Evolutionary conservation across 2,329 filamentous ascomycete genomes (phyloP).

Genomic region (Alternaria alternata): DNA sequence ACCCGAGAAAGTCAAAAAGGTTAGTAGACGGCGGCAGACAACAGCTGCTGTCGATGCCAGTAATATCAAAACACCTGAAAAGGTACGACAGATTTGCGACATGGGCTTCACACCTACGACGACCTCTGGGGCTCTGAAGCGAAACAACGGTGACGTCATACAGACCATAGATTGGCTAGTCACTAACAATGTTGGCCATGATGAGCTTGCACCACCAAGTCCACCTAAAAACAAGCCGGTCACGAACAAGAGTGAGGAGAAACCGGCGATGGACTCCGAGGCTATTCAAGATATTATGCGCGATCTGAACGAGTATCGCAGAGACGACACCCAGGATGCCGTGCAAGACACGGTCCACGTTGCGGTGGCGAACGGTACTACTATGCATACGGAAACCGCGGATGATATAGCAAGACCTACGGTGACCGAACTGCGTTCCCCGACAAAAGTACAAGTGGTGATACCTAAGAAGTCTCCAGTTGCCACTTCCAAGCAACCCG

Average conservation of each 20-base stretch:
- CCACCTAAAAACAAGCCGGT: slow-evolving; percentile 17
- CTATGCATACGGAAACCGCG: background rate
- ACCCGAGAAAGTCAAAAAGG: slow-evolving; percentile 38
- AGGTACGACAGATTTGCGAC: slow-evolving; percentile 43
- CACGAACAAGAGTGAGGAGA: background rate
- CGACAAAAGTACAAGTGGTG: slow-evolving; percentile 33
- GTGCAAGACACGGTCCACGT: background rate
- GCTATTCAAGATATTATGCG: slow-evolving; percentile 12
- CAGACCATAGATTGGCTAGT: slow-evolving; percentile 45
- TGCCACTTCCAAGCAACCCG: slow-evolving; percentile 3
- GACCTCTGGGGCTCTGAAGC: slow-evolving; percentile 34
- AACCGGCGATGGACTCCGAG: slow-evolving; percentile 3
- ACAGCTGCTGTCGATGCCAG: slow-evolving; percentile 14
- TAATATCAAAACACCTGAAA: slow-evolving; percentile 35
- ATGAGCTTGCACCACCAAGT: slow-evolving; percentile 39
- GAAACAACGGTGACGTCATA: slow-evolving; percentile 41
- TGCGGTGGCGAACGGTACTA: background rate
- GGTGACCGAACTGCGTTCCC: background rate
- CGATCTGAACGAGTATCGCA: slow-evolving; percentile 13
- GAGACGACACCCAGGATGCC: slow-evolving; percentile 3
- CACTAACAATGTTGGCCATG: slow-evolving; percentile 32
- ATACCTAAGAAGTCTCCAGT: slow-evolving; percentile 28
- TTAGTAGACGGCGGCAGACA: slow-evolving; percentile 36
- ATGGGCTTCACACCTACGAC: slow-evolving; percentile 48
- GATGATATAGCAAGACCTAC: background rate